These are phyloP conservation scores for Friedmanniomyces endolithicus DNA, from an alignment of 495 filamentous ascomycete genomes.

Conservation along the genomic window DNA sequence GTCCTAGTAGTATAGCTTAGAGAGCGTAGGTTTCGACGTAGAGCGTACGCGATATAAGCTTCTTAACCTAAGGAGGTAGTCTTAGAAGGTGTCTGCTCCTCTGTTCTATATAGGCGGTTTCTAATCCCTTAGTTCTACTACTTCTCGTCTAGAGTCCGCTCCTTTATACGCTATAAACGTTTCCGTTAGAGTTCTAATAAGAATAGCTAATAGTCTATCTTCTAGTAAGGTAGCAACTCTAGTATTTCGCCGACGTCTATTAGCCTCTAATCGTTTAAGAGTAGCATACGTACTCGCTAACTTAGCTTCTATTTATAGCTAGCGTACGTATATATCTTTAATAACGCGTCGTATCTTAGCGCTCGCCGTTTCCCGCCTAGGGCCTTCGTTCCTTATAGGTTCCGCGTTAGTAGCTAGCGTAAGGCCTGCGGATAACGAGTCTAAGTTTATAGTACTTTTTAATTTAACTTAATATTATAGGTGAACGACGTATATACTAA, in stretches of 20 bases:
- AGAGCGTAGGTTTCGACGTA: not conserved
- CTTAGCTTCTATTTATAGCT: not conserved
- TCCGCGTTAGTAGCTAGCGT: not conserved
- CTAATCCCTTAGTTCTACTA: not conserved
- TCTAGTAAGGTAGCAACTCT: not conserved
- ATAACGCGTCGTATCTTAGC: not conserved
- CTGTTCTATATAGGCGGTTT: not conserved
- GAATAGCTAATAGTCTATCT: not conserved
- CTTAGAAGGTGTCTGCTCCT: not conserved
- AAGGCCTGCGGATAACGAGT: not conserved
- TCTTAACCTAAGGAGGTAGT: slow-evolving; percentile 4
- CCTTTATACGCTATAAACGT: not conserved
- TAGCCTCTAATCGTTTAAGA: not conserved
- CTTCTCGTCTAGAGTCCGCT: not conserved
- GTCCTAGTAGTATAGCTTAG: slow-evolving; percentile 1
- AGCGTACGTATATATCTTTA: slow-evolving; percentile 1
- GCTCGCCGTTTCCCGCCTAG: not conserved
- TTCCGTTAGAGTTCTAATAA: not conserved
- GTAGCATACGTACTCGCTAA: not conserved
- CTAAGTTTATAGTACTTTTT: not conserved
- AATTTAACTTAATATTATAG: slow-evolving; percentile 10
- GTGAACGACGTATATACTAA: slow-evolving; percentile 1
- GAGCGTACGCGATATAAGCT: slow-evolving; percentile 1
- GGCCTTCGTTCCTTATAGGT: not conserved
- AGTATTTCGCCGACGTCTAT: not conserved